These are phyloP conservation scores for Friedmanniomyces endolithicus DNA, from an alignment of 495 filamentous ascomycete species.

Conservation along the genomic window DNA sequence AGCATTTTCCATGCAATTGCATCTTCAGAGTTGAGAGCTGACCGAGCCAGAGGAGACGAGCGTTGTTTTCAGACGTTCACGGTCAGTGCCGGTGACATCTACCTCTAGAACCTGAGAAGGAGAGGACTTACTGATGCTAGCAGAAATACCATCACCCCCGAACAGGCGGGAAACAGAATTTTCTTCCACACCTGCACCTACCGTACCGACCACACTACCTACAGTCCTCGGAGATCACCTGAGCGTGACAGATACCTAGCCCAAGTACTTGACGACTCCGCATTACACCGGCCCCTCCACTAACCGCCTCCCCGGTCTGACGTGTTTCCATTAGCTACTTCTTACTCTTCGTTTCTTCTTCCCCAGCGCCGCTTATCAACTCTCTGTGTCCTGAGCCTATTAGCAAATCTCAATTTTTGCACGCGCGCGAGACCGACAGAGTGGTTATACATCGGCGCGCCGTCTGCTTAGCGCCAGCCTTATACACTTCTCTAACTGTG, in stretches of 20 bases:
- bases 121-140: not conserved
- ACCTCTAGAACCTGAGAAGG: not conserved
- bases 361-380: conserved; percentile 20
- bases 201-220: not conserved
- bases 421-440: not conserved
- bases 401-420: not conserved
- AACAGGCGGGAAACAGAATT: not conserved
- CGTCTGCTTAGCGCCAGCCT: conserved; percentile 2
- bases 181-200: not conserved
- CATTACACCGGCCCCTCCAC: not conserved
- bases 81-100: not conserved
- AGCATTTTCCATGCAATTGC: not conserved
- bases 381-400: conserved; percentile 4
- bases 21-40: not conserved
- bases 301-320: not conserved
- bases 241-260: not conserved
- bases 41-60: not conserved
- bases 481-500: conserved; percentile 8
- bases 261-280: not conserved
- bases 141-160: not conserved
- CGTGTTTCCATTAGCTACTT: conserved; percentile 31
- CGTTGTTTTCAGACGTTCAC: not conserved
- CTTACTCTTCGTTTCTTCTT: conserved; percentile 25
- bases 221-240: not conserved
- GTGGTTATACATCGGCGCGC: not conserved